Conservation (phyloP, 139 green algal genomes). For the Picochlorum costavermella region DNA sequence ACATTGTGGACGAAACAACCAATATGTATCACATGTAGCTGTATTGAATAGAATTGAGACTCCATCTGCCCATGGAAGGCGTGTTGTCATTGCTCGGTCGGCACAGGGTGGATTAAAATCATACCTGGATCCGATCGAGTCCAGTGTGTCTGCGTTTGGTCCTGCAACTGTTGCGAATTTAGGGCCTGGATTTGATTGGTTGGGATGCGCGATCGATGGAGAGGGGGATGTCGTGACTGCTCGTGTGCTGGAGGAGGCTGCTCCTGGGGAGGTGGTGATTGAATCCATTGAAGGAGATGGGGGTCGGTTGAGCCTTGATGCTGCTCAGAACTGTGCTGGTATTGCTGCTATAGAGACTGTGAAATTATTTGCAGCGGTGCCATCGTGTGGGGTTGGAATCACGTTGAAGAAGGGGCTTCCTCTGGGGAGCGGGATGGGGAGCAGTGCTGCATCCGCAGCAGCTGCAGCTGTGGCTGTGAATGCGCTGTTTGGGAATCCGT, state of each 20-base stretch:
- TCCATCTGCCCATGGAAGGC: not conserved
- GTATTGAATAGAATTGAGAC: too few relatives aligned
- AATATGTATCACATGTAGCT: too few relatives aligned
- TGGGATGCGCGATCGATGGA: slow-evolving; percentile 93
- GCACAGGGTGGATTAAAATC: not conserved
- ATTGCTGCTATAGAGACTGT: slow-evolving; percentile 84
- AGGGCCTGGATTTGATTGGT: slow-evolving; percentile 94
- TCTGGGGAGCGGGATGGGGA: slow-evolving; percentile 85
- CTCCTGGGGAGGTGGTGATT: slow-evolving; percentile 70
- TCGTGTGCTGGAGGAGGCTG: slow-evolving; percentile 41
- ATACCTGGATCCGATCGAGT: slow-evolving; percentile 15
- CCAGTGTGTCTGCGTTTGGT: slow-evolving; percentile 64
- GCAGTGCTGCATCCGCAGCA: slow-evolving; percentile 79
- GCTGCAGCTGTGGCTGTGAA: slow-evolving; percentile 83
- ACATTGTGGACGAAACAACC: too few relatives aligned
- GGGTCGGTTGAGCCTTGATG: slow-evolving; percentile 69
- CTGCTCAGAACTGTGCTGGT: slow-evolving; percentile 83
- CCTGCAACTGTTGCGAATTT: slow-evolving; percentile 95
- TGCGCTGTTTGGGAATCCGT: slow-evolving; percentile 74
- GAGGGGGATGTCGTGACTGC: slow-evolving; percentile 81
- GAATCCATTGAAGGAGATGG: slow-evolving; percentile 79
- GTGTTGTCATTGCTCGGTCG: too few relatives aligned
- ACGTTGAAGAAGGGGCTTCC: slow-evolving; percentile 87
- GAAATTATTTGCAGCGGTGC: slow-evolving; percentile 64
- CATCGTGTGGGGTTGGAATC: slow-evolving; percentile 67